These are phyloP conservation scores for Cladosporium phlei DNA, from an alignment of 2,329 filamentous ascomycete genomes.

Conservation along the genomic window DNA sequence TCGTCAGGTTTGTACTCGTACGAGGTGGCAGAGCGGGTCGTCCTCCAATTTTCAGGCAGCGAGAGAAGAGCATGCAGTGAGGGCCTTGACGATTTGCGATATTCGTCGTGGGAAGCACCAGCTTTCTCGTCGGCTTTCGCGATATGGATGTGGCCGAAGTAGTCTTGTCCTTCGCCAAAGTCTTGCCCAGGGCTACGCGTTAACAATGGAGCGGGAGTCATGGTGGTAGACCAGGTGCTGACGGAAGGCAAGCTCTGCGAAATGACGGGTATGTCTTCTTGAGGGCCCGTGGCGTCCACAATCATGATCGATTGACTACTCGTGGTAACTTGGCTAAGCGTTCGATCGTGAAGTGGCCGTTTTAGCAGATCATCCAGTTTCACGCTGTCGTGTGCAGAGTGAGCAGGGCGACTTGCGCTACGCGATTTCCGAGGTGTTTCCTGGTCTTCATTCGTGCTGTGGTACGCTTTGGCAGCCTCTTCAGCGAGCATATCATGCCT, in stretches of 20 bases:
- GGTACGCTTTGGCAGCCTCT: conserved; percentile 26
- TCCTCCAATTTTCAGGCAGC: conserved; percentile 20
- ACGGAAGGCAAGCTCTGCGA: conserved; percentile 24
- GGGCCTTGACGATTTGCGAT: conserved; percentile 4
- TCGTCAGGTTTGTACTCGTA: conserved; percentile 3
- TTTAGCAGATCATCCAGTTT: conserved; percentile 16
- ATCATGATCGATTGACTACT: conserved; percentile 92
- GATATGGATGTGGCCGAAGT: neutral
- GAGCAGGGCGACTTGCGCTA: neutral
- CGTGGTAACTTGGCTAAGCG: conserved; percentile 58
- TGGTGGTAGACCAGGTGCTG: conserved; percentile 22
- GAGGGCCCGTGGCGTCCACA: conserved; percentile 64
- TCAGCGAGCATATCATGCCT: conserved; percentile 64
- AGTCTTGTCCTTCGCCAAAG: conserved; percentile 11
- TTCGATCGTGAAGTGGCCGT: conserved; percentile 32
- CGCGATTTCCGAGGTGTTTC: conserved; percentile 1
- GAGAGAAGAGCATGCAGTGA: conserved; percentile 25
- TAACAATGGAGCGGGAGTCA: conserved; percentile 25
- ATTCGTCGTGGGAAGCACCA: neutral
- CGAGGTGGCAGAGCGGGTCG: neutral
- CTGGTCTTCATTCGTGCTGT: conserved; percentile 18
- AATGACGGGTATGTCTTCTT: conserved; percentile 20
- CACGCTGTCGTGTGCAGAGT: conserved; percentile 9
- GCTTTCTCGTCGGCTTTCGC: neutral
- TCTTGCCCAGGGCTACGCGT: conserved; percentile 16